A percentile compares a stretch with the other conserved stretches of the same genome.
phyloP scores from a whole-genome alignment of 2,329 filamentous ascomycete species.

The Microcyclospora pomicola region DNA sequence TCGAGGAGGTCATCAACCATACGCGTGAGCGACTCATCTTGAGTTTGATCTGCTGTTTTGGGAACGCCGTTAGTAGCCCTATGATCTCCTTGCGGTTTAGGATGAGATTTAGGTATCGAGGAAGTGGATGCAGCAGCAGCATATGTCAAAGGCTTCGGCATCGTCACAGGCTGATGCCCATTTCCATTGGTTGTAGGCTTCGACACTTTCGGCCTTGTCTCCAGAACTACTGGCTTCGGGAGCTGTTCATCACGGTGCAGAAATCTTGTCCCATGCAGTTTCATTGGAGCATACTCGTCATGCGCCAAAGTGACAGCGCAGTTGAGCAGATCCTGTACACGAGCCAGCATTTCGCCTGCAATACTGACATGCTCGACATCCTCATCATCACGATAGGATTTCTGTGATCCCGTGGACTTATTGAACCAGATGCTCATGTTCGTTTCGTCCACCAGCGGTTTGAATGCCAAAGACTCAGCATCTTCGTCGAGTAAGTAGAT shows the following conservation, averaged over 20 bases:
- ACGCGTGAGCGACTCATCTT: slow-evolving; percentile 29
- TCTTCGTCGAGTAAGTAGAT: slow-evolving; percentile 57
- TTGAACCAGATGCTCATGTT: slow-evolving; percentile 38
- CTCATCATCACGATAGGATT: slow-evolving; percentile 39
- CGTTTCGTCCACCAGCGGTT: slow-evolving; percentile 37
- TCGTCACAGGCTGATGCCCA: slow-evolving; percentile 1
- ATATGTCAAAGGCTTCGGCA: slow-evolving; percentile 18
- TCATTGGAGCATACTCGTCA: slow-evolving; percentile 26
- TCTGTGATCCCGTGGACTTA: slow-evolving; percentile 28
- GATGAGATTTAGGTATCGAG: not conserved
- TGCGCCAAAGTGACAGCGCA: slow-evolving; percentile 47
- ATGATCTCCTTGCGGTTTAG: no score
- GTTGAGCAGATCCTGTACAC: slow-evolving; percentile 48
- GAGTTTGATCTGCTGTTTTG: slow-evolving; percentile 25
- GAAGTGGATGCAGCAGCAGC: slow-evolving; percentile 13
- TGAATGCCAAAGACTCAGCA: slow-evolving; percentile 51
- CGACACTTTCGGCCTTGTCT: slow-evolving; percentile 3
- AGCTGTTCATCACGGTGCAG: slow-evolving; percentile 10
- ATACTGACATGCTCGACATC: slow-evolving; percentile 40
- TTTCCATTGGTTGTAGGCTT: not conserved
- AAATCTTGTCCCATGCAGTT: slow-evolving; percentile 12
- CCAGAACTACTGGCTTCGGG: not conserved
- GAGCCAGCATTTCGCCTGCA: slow-evolving; percentile 52
- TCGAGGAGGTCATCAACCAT: slow-evolving; percentile 47
- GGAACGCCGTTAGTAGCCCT: slow-evolving; percentile 1